These are phyloP conservation scores for Stagonosporopsis vannaccii DNA, from an alignment of 2,329 filamentous ascomycete species.

Conservation along the genomic window DNA sequence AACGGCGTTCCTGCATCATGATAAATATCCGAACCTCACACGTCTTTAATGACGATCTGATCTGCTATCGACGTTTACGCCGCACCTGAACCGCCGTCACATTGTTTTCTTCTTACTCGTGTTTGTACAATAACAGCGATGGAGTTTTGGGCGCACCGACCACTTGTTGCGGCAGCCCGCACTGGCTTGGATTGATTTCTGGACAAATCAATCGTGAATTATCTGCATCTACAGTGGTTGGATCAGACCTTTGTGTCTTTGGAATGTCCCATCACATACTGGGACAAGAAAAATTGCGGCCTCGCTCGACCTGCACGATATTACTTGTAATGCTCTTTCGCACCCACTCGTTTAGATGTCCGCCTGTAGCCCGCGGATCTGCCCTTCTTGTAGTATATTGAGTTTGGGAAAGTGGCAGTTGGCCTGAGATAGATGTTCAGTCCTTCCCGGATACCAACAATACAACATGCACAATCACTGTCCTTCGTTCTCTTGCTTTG, in stretches of 20 bases:
- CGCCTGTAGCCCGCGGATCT: conserved; percentile 4
- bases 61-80: conserved; percentile 19
- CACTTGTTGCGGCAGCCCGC: conserved; percentile 13
- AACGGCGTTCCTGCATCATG: conserved; percentile 42
- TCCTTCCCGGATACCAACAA: conserved; percentile 7
- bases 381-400: conserved; percentile 13
- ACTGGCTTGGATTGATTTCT: conserved; percentile 31
- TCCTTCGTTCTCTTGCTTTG: not conserved
- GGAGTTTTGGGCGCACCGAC: conserved; percentile 31
- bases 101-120: conserved; percentile 19
- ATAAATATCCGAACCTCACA: conserved; percentile 21
- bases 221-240: conserved; percentile 34
- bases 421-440: conserved; percentile 6
- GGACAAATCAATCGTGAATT: conserved; percentile 33
- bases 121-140: conserved; percentile 45
- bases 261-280: conserved; percentile 22
- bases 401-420: not conserved
- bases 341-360: conserved; percentile 19
- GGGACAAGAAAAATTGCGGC: conserved; percentile 13
- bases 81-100: conserved; percentile 19
- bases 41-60: conserved; percentile 29
- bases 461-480: not conserved
- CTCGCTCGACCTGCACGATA: conserved; percentile 22
- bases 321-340: conserved; percentile 32
- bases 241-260: conserved; percentile 14